These are phyloP conservation scores for Diutina rugosa DNA, from an alignment of 1,139 yeast genomes.

Conservation along the genomic window DNA sequence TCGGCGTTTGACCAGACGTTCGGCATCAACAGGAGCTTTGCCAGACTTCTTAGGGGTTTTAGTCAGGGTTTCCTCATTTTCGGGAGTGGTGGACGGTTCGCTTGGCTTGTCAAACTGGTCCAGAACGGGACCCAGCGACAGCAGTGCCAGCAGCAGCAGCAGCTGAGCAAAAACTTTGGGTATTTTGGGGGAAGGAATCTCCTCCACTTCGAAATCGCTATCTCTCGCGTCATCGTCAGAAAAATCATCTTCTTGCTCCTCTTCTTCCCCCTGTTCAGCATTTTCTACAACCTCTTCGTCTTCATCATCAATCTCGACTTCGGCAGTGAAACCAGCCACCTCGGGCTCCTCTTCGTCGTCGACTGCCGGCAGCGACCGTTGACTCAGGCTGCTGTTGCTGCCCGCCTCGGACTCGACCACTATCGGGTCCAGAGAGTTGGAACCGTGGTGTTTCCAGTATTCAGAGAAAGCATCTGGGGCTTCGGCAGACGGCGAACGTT, in stretches of 20 bases:
- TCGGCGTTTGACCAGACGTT: background rate
- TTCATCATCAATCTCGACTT: background rate
- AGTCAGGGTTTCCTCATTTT: background rate
- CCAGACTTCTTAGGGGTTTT: background rate
- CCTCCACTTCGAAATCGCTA: background rate
- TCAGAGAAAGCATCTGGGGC: background rate
- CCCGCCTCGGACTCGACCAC: background rate
- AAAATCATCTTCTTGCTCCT: background rate
- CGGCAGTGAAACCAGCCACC: background rate
- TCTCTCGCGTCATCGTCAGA: background rate
- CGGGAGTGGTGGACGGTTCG: background rate
- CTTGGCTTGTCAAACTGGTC: background rate
- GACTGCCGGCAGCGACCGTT: background rate
- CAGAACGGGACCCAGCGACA: background rate
- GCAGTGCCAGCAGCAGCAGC: background rate
- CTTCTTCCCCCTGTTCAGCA: background rate
- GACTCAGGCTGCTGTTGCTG: background rate
- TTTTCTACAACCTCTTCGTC: background rate
- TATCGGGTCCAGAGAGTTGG: background rate
- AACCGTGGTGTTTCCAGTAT: background rate
- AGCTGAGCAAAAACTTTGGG: background rate
- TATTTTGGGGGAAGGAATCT: background rate
- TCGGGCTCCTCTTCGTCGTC: background rate
- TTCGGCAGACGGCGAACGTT: background rate
- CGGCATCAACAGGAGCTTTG: background rate